phyloP scores from a whole-genome alignment of 345 rosid genomes.

The Aurinia saxatilis region DNA sequence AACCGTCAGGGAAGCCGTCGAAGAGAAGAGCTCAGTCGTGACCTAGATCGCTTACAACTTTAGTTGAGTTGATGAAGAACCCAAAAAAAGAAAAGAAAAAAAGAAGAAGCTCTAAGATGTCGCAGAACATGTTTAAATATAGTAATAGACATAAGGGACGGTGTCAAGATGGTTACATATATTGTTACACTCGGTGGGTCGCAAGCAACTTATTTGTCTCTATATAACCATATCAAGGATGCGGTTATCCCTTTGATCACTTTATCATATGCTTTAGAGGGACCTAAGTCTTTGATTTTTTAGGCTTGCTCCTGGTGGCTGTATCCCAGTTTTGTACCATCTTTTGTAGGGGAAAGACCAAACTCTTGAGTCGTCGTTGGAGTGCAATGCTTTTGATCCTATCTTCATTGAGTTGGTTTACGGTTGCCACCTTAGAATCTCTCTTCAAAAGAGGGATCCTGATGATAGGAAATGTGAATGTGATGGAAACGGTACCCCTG shows the following conservation, averaged over 20 bases:
- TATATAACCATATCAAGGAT: background rate
- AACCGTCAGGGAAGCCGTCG: no score
- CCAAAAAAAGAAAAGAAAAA: no score
- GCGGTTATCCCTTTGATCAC: background rate
- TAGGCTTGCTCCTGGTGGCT: background rate
- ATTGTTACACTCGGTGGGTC: background rate
- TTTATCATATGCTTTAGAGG: background rate
- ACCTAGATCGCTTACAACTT: no score
- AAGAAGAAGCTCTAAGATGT: background rate
- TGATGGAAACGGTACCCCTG: background rate
- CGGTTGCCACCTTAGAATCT: background rate
- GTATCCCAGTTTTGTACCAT: background rate
- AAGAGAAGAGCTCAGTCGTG: no score
- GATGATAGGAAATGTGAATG: constrained; percentile 14
- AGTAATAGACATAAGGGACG: constrained; percentile 1
- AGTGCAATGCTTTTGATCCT: background rate
- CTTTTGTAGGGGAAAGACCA: background rate
- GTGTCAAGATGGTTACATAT: background rate
- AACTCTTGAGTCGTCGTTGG: constrained; percentile 3
- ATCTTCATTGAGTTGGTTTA: constrained; percentile 1
- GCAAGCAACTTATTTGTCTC: background rate
- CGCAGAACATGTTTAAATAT: background rate
- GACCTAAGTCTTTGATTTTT: background rate
- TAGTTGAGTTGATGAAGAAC: no score
- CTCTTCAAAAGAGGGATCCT: background rate